phyloP scores from a whole-genome alignment of 2,329 filamentous ascomycete species.

The Cladosporium cucumerinum region DNA sequence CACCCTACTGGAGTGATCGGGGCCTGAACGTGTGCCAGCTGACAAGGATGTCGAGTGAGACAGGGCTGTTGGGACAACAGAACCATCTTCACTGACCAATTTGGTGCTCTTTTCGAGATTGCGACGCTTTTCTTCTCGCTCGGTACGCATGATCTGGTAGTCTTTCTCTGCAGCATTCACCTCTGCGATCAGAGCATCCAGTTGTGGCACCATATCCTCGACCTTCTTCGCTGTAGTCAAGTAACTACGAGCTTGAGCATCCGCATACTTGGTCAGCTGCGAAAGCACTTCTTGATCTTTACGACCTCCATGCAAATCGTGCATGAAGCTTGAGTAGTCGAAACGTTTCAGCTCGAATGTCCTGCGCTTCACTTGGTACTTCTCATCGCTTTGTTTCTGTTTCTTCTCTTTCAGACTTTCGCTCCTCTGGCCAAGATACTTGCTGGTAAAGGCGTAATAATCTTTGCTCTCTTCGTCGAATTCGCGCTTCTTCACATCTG shows the following conservation, averaged over 20 bases:
- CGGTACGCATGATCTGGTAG: constrained; percentile 90
- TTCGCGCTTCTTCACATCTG: constrained; percentile 92
- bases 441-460: constrained; percentile 91
- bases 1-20: constrained; percentile 24
- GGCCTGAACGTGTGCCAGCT: constrained; percentile 25
- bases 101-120: constrained; percentile 84
- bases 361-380: constrained; percentile 88
- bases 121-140: constrained; percentile 90
- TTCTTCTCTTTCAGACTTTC: constrained; percentile 98
- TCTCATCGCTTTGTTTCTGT: constrained; percentile 87
- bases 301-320: constrained; percentile 96
- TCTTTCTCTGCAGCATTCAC: constrained; percentile 95
- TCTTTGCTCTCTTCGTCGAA: constrained; percentile 99
- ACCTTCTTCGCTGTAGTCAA: constrained; percentile 81
- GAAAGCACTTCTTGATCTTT: constrained; percentile 97
- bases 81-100: constrained; percentile 31
- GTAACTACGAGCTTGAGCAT: constrained; percentile 81
- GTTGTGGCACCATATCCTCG: constrained; percentile 78
- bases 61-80: constrained; percentile 27
- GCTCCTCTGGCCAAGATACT: constrained; percentile 92
- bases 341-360: constrained; percentile 98
- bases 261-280: constrained; percentile 89
- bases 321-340: constrained; percentile 98
- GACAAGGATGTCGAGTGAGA: constrained; percentile 28
- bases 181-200: constrained; percentile 83